A percentile compares a stretch with the other conserved stretches of the same genome.
phyloP scores from a whole-genome alignment of 1,284 basidiomycete species.

The Papiliotrema flavescens region DNA sequence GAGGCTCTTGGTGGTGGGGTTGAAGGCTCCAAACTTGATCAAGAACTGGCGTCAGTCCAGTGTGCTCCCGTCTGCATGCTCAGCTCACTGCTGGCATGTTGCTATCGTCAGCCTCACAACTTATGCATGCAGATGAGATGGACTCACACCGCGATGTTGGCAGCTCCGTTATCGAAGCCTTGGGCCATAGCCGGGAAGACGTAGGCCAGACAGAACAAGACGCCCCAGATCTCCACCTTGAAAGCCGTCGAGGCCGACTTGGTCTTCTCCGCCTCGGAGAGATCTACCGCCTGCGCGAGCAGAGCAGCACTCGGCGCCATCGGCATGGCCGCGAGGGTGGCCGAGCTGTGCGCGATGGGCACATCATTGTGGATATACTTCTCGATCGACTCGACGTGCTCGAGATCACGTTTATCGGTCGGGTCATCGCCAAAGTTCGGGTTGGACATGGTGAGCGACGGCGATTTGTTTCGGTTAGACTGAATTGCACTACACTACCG shows the following conservation, averaged over 20 bases:
- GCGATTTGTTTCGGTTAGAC: background rate
- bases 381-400: constrained; percentile 1
- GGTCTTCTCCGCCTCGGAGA: constrained; percentile 1
- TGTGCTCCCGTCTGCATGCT: background rate
- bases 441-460: background rate
- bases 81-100: constrained; percentile 1
- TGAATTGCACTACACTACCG: background rate
- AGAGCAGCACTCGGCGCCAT: background rate
- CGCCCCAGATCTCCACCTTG: background rate
- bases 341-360: background rate
- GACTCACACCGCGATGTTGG: background rate
- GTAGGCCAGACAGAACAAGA: constrained; percentile 1
- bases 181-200: background rate
- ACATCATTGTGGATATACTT: background rate
- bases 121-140: background rate
- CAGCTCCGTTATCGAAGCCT: constrained; percentile 2
- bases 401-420: background rate
- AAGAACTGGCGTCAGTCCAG: background rate
- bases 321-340: background rate
- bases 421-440: background rate
- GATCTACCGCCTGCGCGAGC: background rate
- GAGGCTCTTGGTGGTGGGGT: background rate
- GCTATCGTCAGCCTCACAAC: background rate
- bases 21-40: constrained; percentile 2
- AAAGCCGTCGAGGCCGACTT: background rate